Percentiles rank a stretch among this genome's conserved stretches.
Evolutionary conservation across 2,329 filamentous ascomycete species (phyloP).

Genomic region (Ophiostoma pallidulum): DNA sequence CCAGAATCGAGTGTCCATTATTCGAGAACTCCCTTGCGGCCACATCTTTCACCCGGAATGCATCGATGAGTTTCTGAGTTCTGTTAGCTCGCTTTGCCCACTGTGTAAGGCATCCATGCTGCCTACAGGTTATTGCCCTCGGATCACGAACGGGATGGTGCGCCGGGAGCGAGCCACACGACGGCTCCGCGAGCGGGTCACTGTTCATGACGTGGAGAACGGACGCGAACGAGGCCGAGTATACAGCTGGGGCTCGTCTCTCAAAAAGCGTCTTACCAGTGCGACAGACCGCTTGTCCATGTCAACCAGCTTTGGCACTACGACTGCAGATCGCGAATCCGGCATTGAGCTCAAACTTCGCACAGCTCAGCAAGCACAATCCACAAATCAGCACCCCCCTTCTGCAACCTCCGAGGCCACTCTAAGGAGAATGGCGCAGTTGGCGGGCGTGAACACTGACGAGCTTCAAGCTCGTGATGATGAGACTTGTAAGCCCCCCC

Average conservation of each 20-base stretch:
- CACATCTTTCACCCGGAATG: slow-evolving; percentile 93
- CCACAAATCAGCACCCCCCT: background rate
- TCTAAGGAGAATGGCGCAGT: slow-evolving; percentile 22
- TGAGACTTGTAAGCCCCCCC: background rate
- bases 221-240: slow-evolving; percentile 15
- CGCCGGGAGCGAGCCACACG: slow-evolving; percentile 65
- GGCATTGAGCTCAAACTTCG: slow-evolving; percentile 18
- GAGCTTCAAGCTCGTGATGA: slow-evolving; percentile 18
- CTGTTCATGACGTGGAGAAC: slow-evolving; percentile 30
- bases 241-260: slow-evolving; percentile 16
- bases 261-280: slow-evolving; percentile 18
- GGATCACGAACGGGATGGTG: slow-evolving; percentile 79
- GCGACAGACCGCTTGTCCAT: slow-evolving; percentile 3
- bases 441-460: slow-evolving; percentile 19
- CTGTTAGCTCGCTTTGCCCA: slow-evolving; percentile 78
- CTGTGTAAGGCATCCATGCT: slow-evolving; percentile 81
- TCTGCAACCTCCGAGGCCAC: slow-evolving; percentile 11
- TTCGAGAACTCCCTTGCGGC: slow-evolving; percentile 78
- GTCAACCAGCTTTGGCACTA: slow-evolving; percentile 3
- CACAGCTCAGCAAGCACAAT: slow-evolving; percentile 1
- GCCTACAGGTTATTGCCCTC: slow-evolving; percentile 55
- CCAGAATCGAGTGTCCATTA: slow-evolving; percentile 55
- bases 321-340: background rate
- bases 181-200: slow-evolving; percentile 45
- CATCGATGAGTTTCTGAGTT: slow-evolving; percentile 72